Base-by-base conservation (phyloP, 305 asterid genomes). In the Fraxinus floribunda region DNA sequence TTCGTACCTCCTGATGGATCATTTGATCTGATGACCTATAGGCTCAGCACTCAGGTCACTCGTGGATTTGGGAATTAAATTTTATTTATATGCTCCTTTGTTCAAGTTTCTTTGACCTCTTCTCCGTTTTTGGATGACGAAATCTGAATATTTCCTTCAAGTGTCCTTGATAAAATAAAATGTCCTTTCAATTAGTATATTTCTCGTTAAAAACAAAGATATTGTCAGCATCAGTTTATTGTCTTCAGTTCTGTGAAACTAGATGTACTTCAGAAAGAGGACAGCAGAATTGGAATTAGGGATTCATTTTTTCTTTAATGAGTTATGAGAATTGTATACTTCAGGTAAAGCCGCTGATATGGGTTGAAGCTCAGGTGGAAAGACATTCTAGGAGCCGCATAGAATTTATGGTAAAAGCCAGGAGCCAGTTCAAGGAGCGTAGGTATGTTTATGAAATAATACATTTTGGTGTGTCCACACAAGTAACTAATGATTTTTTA, bases 361-460 rank as follows among this genome's bases (percentile, higher is more conserved):
- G 99, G 98, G 98, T 95, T 26, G 99, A 95, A 88, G 98, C 98
- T 85, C 99, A 91, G 86, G 92, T 94, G 76, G 99, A 57, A 57
- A 57, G 11, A 57, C 66, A 57, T 57, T 57, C 66, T 7, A 57
- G 66, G 66, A 57, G 66, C 90, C 93, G 99, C 76, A 87, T 95
- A 81, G 99, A 92, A 88, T 86, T 95, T 80, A 89, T 88, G 89
- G 94, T 95, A 60, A 94, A 95, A 89, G 97, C 98, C 84, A 85
- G 98, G 84, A 95, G 99, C 91, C 98, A 95, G 89, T 95, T 94
- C 91, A 95, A 95, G 89, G 99, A 95, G 89, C 98, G 98, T 82
- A 95, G 99, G 99, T 95, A 86, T 84, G 80, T 71, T 78, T 35
- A 35, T 8, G 18, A 9, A 6, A 26, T 46, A 49, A 49, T 49